Percentiles rank a stretch among this genome's conserved stretches.
These are phyloP conservation scores for Drosera capensis DNA, from an alignment of 148 eudicot species.

Conservation along the genomic window DNA sequence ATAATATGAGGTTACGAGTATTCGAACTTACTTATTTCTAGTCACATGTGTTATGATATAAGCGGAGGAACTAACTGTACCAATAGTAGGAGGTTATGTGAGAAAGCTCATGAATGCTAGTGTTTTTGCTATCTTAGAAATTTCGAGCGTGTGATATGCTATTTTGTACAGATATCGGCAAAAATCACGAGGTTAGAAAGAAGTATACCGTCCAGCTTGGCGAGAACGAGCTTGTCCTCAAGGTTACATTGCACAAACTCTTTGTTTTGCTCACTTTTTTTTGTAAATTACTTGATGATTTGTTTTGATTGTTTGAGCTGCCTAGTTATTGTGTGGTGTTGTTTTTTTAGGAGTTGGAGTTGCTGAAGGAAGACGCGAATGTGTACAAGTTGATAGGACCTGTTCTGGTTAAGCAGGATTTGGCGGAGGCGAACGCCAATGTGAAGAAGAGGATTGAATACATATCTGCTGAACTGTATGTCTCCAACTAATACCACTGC, in stretches of 20 bases:
- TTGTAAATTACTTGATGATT: background rate
- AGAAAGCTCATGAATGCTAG: too few species aligned
- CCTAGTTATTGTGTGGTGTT: constrained; percentile 1
- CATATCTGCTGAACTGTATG: constrained; percentile 94
- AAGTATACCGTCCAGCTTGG: constrained; percentile 95
- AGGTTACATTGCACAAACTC: constrained; percentile 20
- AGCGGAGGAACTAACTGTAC: too few species aligned
- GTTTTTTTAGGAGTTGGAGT: constrained; percentile 65
- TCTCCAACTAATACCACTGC: background rate
- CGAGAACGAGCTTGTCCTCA: constrained; percentile 94
- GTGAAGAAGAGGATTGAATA: constrained; percentile 89
- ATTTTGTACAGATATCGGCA: constrained; percentile 48
- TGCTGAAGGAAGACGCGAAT: constrained; percentile 86
- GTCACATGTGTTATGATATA: too few species aligned
- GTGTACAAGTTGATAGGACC: constrained; percentile 98
- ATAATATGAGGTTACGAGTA: too few species aligned
- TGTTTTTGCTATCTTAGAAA: too few species aligned
- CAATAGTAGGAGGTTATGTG: too few species aligned
- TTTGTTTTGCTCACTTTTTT: background rate
- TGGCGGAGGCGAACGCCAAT: constrained; percentile 96
- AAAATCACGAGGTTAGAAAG: constrained; percentile 89
- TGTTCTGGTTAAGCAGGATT: constrained; percentile 94
- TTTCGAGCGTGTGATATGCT: background rate
- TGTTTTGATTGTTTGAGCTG: background rate
- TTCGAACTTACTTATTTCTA: background rate